Base-by-base conservation (phyloP, 176 grass and related monocot species). In the Oropetium thomaeum region DNA sequence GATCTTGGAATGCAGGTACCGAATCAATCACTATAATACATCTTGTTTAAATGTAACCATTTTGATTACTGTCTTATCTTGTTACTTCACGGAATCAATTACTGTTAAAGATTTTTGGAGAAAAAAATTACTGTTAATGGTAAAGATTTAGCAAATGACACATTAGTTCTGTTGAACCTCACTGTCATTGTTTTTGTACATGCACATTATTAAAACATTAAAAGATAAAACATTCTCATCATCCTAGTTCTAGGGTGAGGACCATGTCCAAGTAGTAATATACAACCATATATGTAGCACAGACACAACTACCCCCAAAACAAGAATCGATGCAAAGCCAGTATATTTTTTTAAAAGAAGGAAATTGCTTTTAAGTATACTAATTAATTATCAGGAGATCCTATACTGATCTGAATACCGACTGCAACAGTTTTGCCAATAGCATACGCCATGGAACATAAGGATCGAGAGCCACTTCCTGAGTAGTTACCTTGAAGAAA, bases 1-100 rank as follows among this genome's bases (percentile, higher is more conserved):
- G 96, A 99, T 92, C 96, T 99, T 17, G 90, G 84, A 63, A 99
- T 99, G 96, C 96, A 99, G 89, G 96, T 95, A 47, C 26, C 44
- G 16, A 41, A 81, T 44, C 35, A 60, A 41, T 73, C 0, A 0
- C 34, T 67, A 11, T 20, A 33, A 16, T n/a, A n/a, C 26, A 49
- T 1, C 15, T 48, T 22, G 41, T 27, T 45, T 41, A 60, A 60
- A 20, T 32, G 17, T 51, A 40, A 5, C 41, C 5, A 54, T 67
- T 60, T 62, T 37, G 52, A 62, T 80, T 27, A 37, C 53, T 47
- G 3, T 7, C 65, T 70, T 70, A 26, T 64, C n/a, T n/a, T n/a
- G n/a, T n/a, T n/a, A n/a, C n/a, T n/a, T n/a, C n/a, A n/a, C n/a
- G n/a, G n/a, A n/a, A n/a, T n/a, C n/a, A n/a, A n/a, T n/a, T n/a